A percentile compares a stretch with the other conserved stretches of the same genome.
Conservation (phyloP, 345 rosid genomes). For the Eucalyptus pauciflora region DNA sequence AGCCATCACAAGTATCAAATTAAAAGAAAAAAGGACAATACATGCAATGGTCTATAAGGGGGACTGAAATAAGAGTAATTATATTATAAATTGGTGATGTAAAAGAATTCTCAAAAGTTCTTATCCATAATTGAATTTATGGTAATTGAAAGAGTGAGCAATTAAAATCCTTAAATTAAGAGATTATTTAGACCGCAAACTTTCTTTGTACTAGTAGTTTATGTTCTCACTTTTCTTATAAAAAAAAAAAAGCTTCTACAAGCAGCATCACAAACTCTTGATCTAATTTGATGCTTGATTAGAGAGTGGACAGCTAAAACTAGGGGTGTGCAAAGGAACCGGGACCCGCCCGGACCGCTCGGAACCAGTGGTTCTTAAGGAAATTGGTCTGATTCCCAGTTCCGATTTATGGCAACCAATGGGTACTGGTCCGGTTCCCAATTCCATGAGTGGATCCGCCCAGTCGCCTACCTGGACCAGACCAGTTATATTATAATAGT, state of each 20-base stretch:
- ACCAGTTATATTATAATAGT: too few species aligned
- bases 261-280: background rate
- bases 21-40: background rate
- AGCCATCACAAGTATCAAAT: background rate
- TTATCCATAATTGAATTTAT: background rate
- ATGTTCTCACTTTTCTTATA: background rate
- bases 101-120: background rate
- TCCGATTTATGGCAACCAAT: too few species aligned
- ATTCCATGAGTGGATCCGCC: too few species aligned
- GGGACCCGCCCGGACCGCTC: accelerated
- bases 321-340: too few species aligned
- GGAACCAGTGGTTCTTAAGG: too few species aligned
- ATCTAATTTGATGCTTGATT: background rate
- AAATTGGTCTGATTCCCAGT: accelerated
- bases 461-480: accelerated
- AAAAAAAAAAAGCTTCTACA: background rate
- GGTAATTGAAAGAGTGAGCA: background rate
- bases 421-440: too few species aligned
- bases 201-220: background rate
- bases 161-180: background rate
- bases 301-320: background rate
- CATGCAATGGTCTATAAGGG: background rate
- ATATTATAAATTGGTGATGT: background rate
- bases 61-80: too few species aligned
- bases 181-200: background rate